Base-by-base conservation (phyloP, 2,329 filamentous ascomycete species). In the Phialophora chinensis region DNA sequence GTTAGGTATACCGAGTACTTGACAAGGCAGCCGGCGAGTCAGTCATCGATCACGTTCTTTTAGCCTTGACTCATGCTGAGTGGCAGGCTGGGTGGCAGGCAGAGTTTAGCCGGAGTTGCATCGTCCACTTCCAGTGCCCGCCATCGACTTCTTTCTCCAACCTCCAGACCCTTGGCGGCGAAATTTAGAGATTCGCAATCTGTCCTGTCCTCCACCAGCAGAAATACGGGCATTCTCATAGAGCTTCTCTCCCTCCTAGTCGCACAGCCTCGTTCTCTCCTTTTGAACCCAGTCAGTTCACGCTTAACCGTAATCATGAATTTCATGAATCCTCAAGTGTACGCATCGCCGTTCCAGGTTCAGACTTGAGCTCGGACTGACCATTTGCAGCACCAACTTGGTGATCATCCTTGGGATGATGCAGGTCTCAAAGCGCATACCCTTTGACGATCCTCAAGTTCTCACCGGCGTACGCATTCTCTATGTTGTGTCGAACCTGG, bases 381-480 rank as follows among this genome's bases (percentile, higher is more conserved):
- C 77, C 77, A 66, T 69, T 69, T 62, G 73, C 80, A 96, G 93
- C 76, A 92, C 91, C 80, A 97, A 97, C 86, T 86, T 97, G 79
- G 85, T 92, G 84, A 93, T 97, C 89, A 93, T 97, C 89, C 88
- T 97, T 74, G 91, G 91, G 78, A 96, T 97, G 90, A 97, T 98
- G 92, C 94, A 97, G 86, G 91, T 96, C 69, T 91, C 93, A 74
- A 98, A 98, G 87, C 92, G 90, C 81, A 89, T 99, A 69, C 92
- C 93, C 57, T 97, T 98, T 76, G 94, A 98, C 33, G 90, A 98
- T 77, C 92, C 88, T n/a, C 84, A 86, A 69, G 87, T 90, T 56
- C 83, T 91, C 65, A 86, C 86, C 73, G 80, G 84, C 66, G 86
- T 90, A 66, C 88, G 89, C 75, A 85, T 79, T 47, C 79, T 88